These are phyloP conservation scores for Leccinellum albellum DNA, from an alignment of 768 basidiomycete species.

Conservation along the genomic window DNA sequence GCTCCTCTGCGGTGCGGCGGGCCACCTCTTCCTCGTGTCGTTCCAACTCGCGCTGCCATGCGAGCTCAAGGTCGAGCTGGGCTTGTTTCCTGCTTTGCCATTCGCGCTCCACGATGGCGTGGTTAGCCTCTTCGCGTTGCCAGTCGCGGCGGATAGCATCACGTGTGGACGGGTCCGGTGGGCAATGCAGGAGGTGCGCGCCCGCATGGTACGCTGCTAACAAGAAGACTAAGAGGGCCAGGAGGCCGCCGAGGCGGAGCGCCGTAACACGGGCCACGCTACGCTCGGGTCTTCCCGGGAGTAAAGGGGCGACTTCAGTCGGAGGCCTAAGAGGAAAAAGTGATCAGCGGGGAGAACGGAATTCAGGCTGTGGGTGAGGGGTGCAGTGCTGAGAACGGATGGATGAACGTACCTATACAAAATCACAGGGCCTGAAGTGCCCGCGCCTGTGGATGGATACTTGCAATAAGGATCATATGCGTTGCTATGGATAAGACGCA, in stretches of 20 bases:
- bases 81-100: slow-evolving; percentile 4
- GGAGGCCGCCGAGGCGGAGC: neutral
- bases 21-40: slow-evolving; percentile 4
- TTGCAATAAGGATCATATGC: neutral
- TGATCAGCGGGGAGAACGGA: too few species aligned
- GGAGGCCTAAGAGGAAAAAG: neutral
- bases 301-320: neutral
- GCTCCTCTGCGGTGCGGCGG: neutral
- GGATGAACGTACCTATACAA: neutral
- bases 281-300: neutral
- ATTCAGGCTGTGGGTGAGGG: neutral
- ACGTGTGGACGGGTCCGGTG: slow-evolving; percentile 2
- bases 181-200: slow-evolving; percentile 4
- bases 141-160: slow-evolving; percentile 3
- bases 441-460: neutral
- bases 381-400: too few species aligned
- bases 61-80: neutral
- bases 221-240: neutral
- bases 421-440: neutral
- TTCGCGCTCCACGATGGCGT: neutral
- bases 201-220: neutral
- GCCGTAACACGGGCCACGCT: too few species aligned
- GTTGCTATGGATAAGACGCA: neutral
- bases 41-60: slow-evolving; percentile 1
- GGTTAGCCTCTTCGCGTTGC: slow-evolving; percentile 1